Evolutionary conservation across 805 yeast species (phyloP).

Genomic region (Ogataea zsoltii): DNA sequence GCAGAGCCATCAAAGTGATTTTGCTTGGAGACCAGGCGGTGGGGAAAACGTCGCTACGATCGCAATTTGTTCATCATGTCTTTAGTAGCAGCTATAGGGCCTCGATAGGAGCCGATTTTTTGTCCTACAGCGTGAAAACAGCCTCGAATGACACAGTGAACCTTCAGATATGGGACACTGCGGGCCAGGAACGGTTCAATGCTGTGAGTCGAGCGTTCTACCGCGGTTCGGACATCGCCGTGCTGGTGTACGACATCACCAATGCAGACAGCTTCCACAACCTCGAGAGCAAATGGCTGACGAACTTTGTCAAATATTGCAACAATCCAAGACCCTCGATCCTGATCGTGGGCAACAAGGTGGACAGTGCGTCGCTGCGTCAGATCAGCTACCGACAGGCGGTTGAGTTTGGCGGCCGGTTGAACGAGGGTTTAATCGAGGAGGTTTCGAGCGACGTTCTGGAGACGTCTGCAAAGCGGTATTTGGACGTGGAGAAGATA

Average conservation of each 20-base stretch:
- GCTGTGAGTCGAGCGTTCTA: conserved; percentile 56
- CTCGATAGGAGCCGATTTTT: conserved; percentile 59
- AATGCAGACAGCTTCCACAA: conserved; percentile 51
- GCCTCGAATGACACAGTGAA: conserved; percentile 30
- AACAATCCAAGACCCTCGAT: conserved; percentile 49
- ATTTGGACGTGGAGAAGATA: conserved; percentile 28
- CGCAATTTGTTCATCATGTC: conserved; percentile 55
- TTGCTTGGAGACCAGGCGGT: conserved; percentile 60
- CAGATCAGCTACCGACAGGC: conserved; percentile 35
- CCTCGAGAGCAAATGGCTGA: conserved; percentile 42
- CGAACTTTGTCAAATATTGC: conserved; percentile 49
- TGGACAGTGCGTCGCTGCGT: conserved; percentile 36
- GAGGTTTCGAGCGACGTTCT: conserved; percentile 29
- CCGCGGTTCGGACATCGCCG: conserved; percentile 58
- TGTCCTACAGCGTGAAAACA: conserved; percentile 41
- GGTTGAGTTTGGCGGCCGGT: conserved; percentile 27
- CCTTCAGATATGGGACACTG: conserved; percentile 86
- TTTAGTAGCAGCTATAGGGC: conserved; percentile 59
- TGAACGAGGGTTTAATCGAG: conserved; percentile 26
- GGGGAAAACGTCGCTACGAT: conserved; percentile 57
- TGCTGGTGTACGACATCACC: conserved; percentile 55
- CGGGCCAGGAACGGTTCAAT: conserved; percentile 91
- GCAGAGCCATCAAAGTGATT: conserved; percentile 45
- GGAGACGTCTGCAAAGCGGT: conserved; percentile 31
- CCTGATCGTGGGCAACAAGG: conserved; percentile 54